phyloP scores from a whole-genome alignment of 495 filamentous ascomycete genomes.

The Trichoderma gamsii region DNA sequence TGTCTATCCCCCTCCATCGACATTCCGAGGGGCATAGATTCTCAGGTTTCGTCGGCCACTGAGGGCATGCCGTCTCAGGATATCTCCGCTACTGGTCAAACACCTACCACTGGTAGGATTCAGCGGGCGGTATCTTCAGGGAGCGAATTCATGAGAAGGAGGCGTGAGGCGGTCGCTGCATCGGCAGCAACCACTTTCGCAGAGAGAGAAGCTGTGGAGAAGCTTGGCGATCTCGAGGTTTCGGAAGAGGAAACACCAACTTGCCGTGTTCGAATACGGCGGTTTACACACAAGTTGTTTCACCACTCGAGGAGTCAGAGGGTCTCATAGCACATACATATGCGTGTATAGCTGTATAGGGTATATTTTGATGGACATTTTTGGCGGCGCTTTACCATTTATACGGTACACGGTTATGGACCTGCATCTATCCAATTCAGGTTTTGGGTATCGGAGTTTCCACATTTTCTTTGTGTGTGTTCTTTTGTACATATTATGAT shows the following conservation, averaged over 20 bases:
- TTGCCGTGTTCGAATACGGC: conserved; percentile 1
- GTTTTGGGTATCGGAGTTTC: no score
- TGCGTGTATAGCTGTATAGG: no score
- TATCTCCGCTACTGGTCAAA: not conserved
- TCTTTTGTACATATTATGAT: no score
- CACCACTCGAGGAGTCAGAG: not conserved
- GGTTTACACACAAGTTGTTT: conserved; percentile 8
- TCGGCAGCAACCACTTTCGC: not conserved
- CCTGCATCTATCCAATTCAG: not conserved
- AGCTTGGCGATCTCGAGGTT: not conserved
- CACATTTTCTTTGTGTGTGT: no score
- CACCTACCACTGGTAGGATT: not conserved
- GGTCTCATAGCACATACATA: not conserved
- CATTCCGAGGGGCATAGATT: not conserved
- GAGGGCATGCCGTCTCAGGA: not conserved
- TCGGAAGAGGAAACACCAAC: not conserved
- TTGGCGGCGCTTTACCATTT: not conserved
- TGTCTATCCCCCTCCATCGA: not conserved
- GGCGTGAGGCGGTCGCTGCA: not conserved
- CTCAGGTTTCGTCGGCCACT: not conserved
- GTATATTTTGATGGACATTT: not conserved
- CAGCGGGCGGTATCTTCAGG: not conserved
- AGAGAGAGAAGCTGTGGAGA: not conserved
- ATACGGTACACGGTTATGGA: not conserved
- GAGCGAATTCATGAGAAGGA: not conserved